Evolutionary conservation across 139 green algal species (phyloP), one percentile per base, ranked within the genome.

Genomic region (Micractinium sp.): DNA sequence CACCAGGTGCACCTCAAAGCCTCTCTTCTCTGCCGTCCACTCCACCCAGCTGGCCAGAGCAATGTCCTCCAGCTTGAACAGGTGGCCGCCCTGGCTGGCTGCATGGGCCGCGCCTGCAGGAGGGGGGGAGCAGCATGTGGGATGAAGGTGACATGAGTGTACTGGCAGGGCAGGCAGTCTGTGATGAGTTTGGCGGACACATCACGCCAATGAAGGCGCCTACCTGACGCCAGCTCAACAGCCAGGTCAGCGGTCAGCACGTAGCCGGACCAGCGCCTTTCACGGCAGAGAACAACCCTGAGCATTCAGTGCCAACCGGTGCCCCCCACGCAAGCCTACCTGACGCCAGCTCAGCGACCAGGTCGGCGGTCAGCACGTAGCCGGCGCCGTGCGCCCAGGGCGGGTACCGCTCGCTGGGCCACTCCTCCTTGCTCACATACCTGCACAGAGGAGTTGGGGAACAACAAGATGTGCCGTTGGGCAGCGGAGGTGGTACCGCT

Each of bases 1-100:
- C 3, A 66, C 83, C 7, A 66, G 47, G 85, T 83, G 85, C 33
- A 82, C 38, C 47, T 47, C 18, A 3, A 88, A 53, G 41, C 73
- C 73, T 0, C 85, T 41, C 4, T 25, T 73, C 47, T 73, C 3
- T 31, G 71, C 83, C 63, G 67, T 83, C 77, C 86, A 91, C 60
- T 93, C 86, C 63, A 94, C 41, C 92, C 92, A 94, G 56, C 81
- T 82, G 0, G 88, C 92, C 77, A 93, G 79, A 0, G 88, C 82
- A 1, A 94, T 79, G 75, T 94, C 92, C 71, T 94, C 92, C 79
- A 94, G 74, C 82, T 90, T 90, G 83, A 94, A 93, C n/a, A 94
- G 47, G 60, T 38, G 89, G 69, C 88, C 89, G 18, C 88, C 76
- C 39, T 63, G 82, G 61, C 67, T 71, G 35, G 89, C 71, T 56